These are phyloP conservation scores for Globisporangium uncinulatum DNA, from an alignment of 352 stramenopile genomes.

Conservation along the genomic window DNA sequence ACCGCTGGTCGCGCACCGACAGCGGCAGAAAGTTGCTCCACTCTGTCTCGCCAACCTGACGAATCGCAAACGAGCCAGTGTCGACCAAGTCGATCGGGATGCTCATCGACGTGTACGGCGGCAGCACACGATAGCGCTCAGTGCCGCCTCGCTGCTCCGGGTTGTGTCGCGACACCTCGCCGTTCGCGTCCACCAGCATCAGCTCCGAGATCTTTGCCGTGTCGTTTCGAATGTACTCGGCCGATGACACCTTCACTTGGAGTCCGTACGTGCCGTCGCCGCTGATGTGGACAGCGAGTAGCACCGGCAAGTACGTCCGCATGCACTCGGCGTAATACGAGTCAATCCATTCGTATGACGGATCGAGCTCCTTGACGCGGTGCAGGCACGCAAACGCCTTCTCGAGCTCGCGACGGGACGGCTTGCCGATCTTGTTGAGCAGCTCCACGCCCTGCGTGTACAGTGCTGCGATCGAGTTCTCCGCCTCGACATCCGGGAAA, in stretches of 20 bases:
- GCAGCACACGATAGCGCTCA: constrained; percentile 55
- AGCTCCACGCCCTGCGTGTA: constrained; percentile 67
- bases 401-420: constrained; percentile 49
- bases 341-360: constrained; percentile 81
- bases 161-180: constrained; percentile 48
- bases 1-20: constrained; percentile 62
- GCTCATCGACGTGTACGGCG: constrained; percentile 41
- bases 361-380: constrained; percentile 60
- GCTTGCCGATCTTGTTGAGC: constrained; percentile 58
- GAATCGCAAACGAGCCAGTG: constrained; percentile 68
- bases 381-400: constrained; percentile 72
- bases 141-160: constrained; percentile 33
- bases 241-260: constrained; percentile 72
- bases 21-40: constrained; percentile 79
- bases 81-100: constrained; percentile 78
- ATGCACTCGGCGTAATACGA: constrained; percentile 71
- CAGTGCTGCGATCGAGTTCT: constrained; percentile 55
- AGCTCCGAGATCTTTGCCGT: constrained; percentile 72
- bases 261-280: constrained; percentile 72
- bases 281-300: constrained; percentile 63
- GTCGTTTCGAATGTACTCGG: constrained; percentile 69
- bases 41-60: constrained; percentile 76
- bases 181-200: constrained; percentile 53
- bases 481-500: constrained; percentile 69
- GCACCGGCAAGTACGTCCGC: constrained; percentile 59